These are phyloP conservation scores for Ustilago nuda DNA, from an alignment of 1,284 basidiomycete species.

Conservation along the genomic window DNA sequence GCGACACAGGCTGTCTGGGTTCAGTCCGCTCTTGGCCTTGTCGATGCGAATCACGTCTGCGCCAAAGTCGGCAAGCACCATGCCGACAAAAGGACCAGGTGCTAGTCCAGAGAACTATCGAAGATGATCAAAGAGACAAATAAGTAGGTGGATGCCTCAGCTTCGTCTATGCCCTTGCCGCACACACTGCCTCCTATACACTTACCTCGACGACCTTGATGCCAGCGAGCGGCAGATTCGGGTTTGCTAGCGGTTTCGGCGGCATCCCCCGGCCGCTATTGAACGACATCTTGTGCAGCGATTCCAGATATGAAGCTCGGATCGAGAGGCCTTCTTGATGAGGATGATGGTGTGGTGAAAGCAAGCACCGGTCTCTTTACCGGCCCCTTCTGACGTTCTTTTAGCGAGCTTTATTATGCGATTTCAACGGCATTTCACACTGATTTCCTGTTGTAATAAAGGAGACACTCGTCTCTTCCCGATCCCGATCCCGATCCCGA, in stretches of 20 bases:
- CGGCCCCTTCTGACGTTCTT: slow-evolving; percentile 11
- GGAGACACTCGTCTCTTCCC: too few species aligned
- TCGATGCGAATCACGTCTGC: slow-evolving; percentile 83
- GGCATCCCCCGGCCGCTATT: slow-evolving; percentile 21
- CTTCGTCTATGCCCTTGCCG: background rate
- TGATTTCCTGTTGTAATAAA: background rate
- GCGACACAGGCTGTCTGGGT: slow-evolving; percentile 73
- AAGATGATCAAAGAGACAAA: too few species aligned
- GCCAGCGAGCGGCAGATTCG: slow-evolving; percentile 38
- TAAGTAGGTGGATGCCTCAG: too few species aligned
- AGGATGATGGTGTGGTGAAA: slow-evolving; percentile 7
- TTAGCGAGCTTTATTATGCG: slow-evolving; percentile 30
- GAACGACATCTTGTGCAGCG: slow-evolving; percentile 17
- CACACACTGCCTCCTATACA: background rate
- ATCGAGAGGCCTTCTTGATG: background rate
- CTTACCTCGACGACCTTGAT: slow-evolving; percentile 47
- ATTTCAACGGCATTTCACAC: slow-evolving; percentile 8
- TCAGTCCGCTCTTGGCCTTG: slow-evolving; percentile 70
- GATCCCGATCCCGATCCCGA: too few species aligned
- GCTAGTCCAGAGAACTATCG: slow-evolving; percentile 83
- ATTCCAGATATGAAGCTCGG: background rate
- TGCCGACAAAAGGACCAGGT: slow-evolving; percentile 80
- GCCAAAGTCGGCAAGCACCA: slow-evolving; percentile 83
- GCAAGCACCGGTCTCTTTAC: slow-evolving; percentile 14
- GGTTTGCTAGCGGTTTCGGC: slow-evolving; percentile 23